Percentiles rank a stretch among this genome's conserved stretches.
Conservation (phyloP, 202 grass and related monocot species). For the Dendrocalamus latiflorus region DNA sequence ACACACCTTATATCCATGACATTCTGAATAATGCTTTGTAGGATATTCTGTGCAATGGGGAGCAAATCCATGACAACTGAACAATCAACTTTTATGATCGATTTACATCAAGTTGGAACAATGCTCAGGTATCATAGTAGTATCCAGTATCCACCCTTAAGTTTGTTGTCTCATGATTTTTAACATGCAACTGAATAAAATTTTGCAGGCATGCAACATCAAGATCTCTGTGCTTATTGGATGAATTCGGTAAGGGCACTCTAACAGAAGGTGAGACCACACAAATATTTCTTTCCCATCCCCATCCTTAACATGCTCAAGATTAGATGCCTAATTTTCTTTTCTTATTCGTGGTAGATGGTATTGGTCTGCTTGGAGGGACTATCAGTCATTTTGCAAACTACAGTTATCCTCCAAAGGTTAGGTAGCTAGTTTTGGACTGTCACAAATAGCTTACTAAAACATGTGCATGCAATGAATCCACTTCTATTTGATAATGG, state of each 20-base stretch:
- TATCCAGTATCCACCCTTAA: slow-evolving; percentile 13
- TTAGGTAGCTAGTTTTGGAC: slow-evolving; percentile 19
- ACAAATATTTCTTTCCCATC: not conserved
- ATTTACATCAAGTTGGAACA: slow-evolving; percentile 96
- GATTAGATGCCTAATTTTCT: slow-evolving; percentile 9
- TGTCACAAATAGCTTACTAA: not conserved
- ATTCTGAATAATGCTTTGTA: slow-evolving; percentile 34
- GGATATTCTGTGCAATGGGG: slow-evolving; percentile 95
- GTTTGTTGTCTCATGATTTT: slow-evolving; percentile 22
- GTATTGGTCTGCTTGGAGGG: slow-evolving; percentile 92
- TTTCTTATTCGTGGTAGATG: slow-evolving; percentile 51
- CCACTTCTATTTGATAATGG: too few species aligned
- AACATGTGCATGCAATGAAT: too few species aligned
- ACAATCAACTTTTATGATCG: slow-evolving; percentile 95
- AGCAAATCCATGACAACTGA: slow-evolving; percentile 86
- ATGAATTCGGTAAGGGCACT: slow-evolving; percentile 96
- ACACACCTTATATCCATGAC: too few species aligned
- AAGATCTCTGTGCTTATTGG: slow-evolving; percentile 82
- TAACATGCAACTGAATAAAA: slow-evolving; percentile 7
- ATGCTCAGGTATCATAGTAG: slow-evolving; percentile 78
- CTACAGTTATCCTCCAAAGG: slow-evolving; percentile 72
- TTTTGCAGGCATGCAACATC: slow-evolving; percentile 79
- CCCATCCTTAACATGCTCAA: slow-evolving; percentile 1
- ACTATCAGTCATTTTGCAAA: slow-evolving; percentile 74
- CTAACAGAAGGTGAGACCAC: slow-evolving; percentile 73